Base-by-base conservation (phyloP, 2,329 filamentous ascomycete genomes). In the Ophiostoma sp. region DNA sequence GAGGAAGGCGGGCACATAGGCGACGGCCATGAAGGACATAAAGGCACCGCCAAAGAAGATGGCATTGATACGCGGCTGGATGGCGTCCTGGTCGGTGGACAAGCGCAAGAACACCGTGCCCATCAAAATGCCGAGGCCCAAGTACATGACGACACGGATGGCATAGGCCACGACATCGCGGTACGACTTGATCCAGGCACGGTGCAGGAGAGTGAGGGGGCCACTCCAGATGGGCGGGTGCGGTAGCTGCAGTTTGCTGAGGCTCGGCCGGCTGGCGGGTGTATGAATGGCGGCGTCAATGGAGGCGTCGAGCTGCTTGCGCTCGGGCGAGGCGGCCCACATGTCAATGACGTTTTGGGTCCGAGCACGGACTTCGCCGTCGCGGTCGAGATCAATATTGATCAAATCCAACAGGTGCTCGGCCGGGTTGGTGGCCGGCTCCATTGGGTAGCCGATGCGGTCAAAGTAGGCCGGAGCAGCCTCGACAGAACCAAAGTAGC, bases 31-130 rank as follows among this genome's bases (percentile, higher is more conserved):
- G 82, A 93, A 93, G 55, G 89, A 91, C 89, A 93, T 92, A 81
- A 93, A 93, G 1, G 91, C 91, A 0, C 87, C 89, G 19, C 91
- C 90, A 78, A 92, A 93, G 85, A 92, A 76, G 70, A 97, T 92
- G 66, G 93, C 92, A 80, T 97, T 97, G 81, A 90, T 93, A 78
- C 93, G 92, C 0, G 93, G 90, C 78, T 93, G 91, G 77, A 97
- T 95, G 74, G 92, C 91, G 72, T 86, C 84, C 79, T 97, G 93
- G 0, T 86, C 83, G 0, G 91, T 86, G 3, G 86, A 83, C 2
- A 97, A 85, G 6, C 93, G 89, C 17, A 97, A 83, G 91, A 93
- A 97, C 15, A 97, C 92, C 0, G 94, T 97, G 5, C 94, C 93
- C 91, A 95, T 94, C 88, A 96, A 91, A 77, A 96, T 88, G 0